A percentile compares a stretch with the other conserved stretches of the same genome.
Evolutionary conservation across 257 asterid genomes (phyloP).

Genomic region (Solanum bukasovii): DNA sequence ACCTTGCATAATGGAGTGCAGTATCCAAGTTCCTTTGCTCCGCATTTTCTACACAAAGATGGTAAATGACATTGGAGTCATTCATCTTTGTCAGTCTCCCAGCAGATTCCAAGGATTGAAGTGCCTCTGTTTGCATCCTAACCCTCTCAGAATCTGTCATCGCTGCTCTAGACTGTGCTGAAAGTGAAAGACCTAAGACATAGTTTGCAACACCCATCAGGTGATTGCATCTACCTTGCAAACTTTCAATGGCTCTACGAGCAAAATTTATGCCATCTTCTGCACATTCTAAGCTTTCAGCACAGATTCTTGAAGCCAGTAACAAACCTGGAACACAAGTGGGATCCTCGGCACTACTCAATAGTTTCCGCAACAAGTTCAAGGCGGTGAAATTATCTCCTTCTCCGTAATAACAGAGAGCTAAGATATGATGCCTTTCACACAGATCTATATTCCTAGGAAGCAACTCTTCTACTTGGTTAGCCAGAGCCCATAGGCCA

Average conservation of each 20-base stretch:
- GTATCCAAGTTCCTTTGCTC: conserved; percentile 83
- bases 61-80: conserved; percentile 48
- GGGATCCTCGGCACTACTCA: conserved; percentile 29
- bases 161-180: conserved; percentile 34
- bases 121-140: conserved; percentile 48
- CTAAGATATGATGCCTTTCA: conserved; percentile 53
- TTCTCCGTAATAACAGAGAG: conserved; percentile 74
- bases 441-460: conserved; percentile 53
- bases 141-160: conserved; percentile 37
- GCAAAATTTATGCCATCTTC: conserved; percentile 67
- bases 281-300: conserved; percentile 22
- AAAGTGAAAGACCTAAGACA: conserved; percentile 57
- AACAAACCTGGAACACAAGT: conserved; percentile 39
- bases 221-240: conserved; percentile 41
- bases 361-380: conserved; percentile 53
- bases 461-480: conserved; percentile 73
- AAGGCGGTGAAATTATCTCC: conserved; percentile 54
- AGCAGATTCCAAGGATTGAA: conserved; percentile 58
- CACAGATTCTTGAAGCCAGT: conserved; percentile 60
- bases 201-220: conserved; percentile 52
- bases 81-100: conserved; percentile 40
- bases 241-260: conserved; percentile 42
- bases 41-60: conserved; percentile 65
- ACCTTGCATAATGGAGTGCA: conserved; percentile 53
- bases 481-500: conserved; percentile 58